Base-by-base conservation (phyloP, 805 yeast genomes). In the Nakazawaea holstii region DNA sequence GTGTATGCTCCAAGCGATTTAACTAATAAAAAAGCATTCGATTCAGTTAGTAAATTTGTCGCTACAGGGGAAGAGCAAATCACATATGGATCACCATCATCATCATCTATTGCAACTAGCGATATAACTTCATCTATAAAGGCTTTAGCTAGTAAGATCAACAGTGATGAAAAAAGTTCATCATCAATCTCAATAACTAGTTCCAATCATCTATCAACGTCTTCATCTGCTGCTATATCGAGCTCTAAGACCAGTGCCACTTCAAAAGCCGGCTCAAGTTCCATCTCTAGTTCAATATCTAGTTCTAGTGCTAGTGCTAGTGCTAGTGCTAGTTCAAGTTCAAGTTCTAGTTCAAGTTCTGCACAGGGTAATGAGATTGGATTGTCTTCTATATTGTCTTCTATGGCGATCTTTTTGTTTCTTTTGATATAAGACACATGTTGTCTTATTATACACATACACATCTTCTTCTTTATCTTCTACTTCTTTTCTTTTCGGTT, bases 1-100 rank as follows among this genome's bases (percentile, higher is more conserved):
- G 51, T 64, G 15, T 60, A 57, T 38, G 49, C 55, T 8, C 68
- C 71, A 1, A 46, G 49, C 8, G 64, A 66, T 33, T 58, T 64
- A 27, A 39, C 33, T 10, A 17, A n/a, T 9, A 8, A 30, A 3
- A 8, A 8, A 5, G 14, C 28, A 8, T 45, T 2, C 30, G 27
- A 10, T 32, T 8, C 8, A n/a, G 46, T 43, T 13, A 36, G 41
- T n/a, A 20, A 17, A 6, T 13, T 29, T 11, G 41, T 43, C 10
- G 15, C 5, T 7, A 42, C 39, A 3, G 15, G 33, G 3, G 13
- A 33, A 35, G 32, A 11, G 4, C 27, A 24, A 8, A 13, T 42
- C 13, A 42, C 40, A 14, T 35, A 13, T 35, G 30, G 17, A 14
- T 6, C 38, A 5, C 38, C 33, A 7, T 14, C 38, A 6, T 37